Evolutionary conservation across 31 red algal genomes (phyloP).

Genomic region (Asparagopsis taxiformis): DNA sequence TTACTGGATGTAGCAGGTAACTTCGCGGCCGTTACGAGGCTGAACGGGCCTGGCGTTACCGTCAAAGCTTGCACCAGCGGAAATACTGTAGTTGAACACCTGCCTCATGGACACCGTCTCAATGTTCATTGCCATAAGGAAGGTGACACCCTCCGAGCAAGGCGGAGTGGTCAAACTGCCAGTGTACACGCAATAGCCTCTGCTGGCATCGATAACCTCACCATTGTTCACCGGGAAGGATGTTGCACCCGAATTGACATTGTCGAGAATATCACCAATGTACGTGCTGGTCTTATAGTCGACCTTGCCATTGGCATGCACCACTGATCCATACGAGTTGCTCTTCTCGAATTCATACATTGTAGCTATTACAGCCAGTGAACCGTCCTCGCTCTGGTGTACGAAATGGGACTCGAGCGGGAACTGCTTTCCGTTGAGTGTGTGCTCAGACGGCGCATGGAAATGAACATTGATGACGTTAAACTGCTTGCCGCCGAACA

Average conservation of each 20-base stretch:
- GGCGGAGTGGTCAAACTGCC: constrained; percentile 76
- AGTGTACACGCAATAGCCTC: constrained; percentile 59
- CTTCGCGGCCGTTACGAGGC: constrained; percentile 56
- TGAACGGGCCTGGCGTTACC: constrained; percentile 76
- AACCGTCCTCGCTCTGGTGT: constrained; percentile 42
- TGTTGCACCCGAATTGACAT: constrained; percentile 11
- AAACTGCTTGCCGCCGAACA: constrained; percentile 15
- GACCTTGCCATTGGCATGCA: neutral
- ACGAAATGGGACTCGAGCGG: constrained; percentile 59
- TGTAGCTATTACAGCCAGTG: constrained; percentile 56
- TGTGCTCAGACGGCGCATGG: constrained; percentile 63
- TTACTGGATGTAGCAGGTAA: constrained; percentile 77
- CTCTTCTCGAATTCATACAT: constrained; percentile 39
- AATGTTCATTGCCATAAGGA: constrained; percentile 55
- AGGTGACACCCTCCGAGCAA: constrained; percentile 72
- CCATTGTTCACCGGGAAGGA: constrained; percentile 8
- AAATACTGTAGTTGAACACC: constrained; percentile 23
- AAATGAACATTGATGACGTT: constrained; percentile 55
- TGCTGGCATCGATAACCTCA: constrained; percentile 21
- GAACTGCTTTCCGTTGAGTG: constrained; percentile 28
- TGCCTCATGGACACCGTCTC: constrained; percentile 38
- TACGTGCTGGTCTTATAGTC: constrained; percentile 17
- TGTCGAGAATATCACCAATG: constrained; percentile 17
- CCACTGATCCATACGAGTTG: constrained; percentile 2
- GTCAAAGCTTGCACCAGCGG: constrained; percentile 25